Evolutionary conservation across 2,329 filamentous ascomycete genomes (phyloP).

Genomic region (Aspergillus sp.): DNA sequence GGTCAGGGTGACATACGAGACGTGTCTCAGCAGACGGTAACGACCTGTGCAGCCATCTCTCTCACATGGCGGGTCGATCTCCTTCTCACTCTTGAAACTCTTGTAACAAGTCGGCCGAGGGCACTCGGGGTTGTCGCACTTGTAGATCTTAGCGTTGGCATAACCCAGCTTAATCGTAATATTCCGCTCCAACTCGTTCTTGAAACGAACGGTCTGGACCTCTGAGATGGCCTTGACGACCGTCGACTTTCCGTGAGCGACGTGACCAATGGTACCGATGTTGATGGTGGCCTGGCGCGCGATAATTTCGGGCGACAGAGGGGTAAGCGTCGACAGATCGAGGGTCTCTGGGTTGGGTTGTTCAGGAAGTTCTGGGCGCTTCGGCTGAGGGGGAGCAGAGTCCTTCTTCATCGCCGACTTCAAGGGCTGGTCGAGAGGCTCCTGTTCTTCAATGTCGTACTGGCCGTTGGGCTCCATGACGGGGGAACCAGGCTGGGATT

Average conservation of each 20-base stretch:
- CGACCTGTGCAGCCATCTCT: conserved; percentile 84
- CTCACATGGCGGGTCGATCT: conserved; percentile 94
- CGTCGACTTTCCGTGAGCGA: conserved; percentile 98
- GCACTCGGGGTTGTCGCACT: conserved; percentile 90
- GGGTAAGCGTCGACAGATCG: conserved; percentile 75
- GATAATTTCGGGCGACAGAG: conserved; percentile 94
- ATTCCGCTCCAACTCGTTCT: conserved; percentile 98
- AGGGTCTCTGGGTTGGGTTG: conserved; percentile 91
- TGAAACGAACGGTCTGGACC: conserved; percentile 98
- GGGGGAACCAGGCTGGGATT: conserved; percentile 56
- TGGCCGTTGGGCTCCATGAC: conserved; percentile 54
- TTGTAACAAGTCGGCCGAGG: conserved; percentile 92
- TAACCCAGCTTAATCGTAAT: conserved; percentile 99
- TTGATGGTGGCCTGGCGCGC: conserved; percentile 98
- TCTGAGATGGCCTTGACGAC: conserved; percentile 99
- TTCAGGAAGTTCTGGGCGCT: conserved; percentile 70
- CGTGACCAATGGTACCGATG: conserved; percentile 96
- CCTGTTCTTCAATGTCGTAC: conserved; percentile 74
- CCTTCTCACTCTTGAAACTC: conserved; percentile 98
- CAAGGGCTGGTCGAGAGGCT: conserved; percentile 62
- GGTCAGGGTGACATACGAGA: conserved; percentile 66
- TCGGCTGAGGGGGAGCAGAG: conserved; percentile 50
- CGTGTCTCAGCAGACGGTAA: conserved; percentile 85
- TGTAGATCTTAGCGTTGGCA: conserved; percentile 99
- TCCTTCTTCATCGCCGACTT: conserved; percentile 85